phyloP scores from a whole-genome alignment of 345 rosid species.

The Toxicodendron radicans region DNA sequence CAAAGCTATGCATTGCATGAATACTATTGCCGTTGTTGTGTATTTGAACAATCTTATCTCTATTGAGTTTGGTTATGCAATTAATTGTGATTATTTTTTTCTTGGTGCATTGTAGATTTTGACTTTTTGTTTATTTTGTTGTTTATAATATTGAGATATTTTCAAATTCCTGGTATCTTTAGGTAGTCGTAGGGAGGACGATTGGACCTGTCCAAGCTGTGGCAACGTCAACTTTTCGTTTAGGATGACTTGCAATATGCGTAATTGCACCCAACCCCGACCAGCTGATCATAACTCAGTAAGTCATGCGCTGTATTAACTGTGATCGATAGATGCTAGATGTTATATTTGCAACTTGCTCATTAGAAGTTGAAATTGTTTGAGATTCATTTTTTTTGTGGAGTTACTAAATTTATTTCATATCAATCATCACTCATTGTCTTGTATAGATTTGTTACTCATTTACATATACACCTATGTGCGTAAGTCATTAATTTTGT shows the following conservation, averaged over 20 bases:
- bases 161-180: slow-evolving; percentile 7
- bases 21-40: not conserved
- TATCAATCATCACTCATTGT: too few species aligned
- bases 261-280: slow-evolving; percentile 94
- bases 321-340: not conserved
- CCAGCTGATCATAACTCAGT: slow-evolving; percentile 91
- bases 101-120: not conserved
- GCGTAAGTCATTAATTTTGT: too few species aligned
- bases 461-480: too few species aligned
- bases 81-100: not conserved
- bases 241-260: slow-evolving; percentile 98
- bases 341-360: not conserved
- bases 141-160: not conserved
- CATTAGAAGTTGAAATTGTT: not conserved
- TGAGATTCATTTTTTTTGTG: not conserved
- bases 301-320: slow-evolving; percentile 14
- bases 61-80: not conserved
- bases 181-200: slow-evolving; percentile 99
- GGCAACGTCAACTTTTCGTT: slow-evolving; percentile 97
- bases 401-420: not conserved
- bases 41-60: not conserved
- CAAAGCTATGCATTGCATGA: not conserved
- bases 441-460: too few species aligned
- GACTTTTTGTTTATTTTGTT: not conserved
- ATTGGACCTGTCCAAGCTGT: slow-evolving; percentile 98